These are phyloP conservation scores for Bromus sterilis DNA, from an alignment of 176 grass and related monocot species.

Conservation along the genomic window DNA sequence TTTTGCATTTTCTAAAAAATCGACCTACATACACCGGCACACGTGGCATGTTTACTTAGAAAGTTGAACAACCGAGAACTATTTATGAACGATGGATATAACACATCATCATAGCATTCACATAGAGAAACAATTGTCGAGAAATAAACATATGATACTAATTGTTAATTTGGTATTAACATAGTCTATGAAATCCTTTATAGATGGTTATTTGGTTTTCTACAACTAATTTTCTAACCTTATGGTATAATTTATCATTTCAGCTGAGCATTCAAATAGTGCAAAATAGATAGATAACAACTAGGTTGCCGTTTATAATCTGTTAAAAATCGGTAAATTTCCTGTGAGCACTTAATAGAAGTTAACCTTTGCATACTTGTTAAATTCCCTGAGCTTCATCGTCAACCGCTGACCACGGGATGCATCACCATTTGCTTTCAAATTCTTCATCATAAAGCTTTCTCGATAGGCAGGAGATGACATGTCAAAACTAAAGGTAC, in stretches of 20 bases:
- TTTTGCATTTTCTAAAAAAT: too few relatives aligned
- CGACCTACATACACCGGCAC: too few relatives aligned
- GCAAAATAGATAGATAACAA: not conserved
- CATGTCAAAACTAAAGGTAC: slow-evolving; percentile 39
- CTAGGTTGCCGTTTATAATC: not conserved
- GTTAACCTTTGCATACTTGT: slow-evolving; percentile 85
- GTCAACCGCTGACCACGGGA: slow-evolving; percentile 68
- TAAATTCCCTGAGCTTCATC: slow-evolving; percentile 84
- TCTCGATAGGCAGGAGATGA: slow-evolving; percentile 61
- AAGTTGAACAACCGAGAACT: not conserved
- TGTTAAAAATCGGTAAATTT: not conserved
- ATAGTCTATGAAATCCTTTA: not conserved
- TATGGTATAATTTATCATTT: not conserved
- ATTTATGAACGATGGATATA: not conserved
- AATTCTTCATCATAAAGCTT: slow-evolving; percentile 41
- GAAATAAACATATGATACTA: not conserved
- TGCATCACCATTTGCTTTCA: slow-evolving; percentile 57
- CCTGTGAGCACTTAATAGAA: slow-evolving; percentile 9
- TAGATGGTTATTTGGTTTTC: not conserved
- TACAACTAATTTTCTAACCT: not conserved
- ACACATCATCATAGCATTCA: not conserved
- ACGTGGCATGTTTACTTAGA: not conserved
- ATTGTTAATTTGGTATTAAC: not conserved
- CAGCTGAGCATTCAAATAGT: not conserved
- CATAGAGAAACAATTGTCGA: not conserved